Evolutionary conservation across 306 rosid species (phyloP).

Genomic region (Rosa lucieae): DNA sequence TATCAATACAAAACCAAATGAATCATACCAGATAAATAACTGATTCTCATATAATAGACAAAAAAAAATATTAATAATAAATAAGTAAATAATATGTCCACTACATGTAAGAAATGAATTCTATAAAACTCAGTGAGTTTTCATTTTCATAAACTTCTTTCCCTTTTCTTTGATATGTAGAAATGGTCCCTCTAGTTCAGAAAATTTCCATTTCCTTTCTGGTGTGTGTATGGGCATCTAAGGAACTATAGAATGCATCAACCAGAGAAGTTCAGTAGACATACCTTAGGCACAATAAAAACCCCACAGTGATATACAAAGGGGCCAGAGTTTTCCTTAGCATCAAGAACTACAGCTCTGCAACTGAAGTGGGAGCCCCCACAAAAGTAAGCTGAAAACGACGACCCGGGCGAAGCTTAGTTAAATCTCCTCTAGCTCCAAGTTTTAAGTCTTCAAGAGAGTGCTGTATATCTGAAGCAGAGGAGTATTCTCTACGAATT

Average conservation of each 20-base stretch:
- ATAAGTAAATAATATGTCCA: not conserved
- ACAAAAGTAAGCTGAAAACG: slow-evolving; percentile 72
- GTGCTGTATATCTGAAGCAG: slow-evolving; percentile 56
- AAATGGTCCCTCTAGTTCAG: not conserved
- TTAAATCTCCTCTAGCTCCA: slow-evolving; percentile 64
- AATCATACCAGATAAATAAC: not conserved
- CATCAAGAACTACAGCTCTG: slow-evolving; percentile 79
- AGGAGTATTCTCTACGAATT: slow-evolving; percentile 63
- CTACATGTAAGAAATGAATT: not conserved
- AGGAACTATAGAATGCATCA: not conserved
- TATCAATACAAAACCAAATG: not conserved
- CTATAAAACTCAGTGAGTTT: not conserved
- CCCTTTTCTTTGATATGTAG: not conserved
- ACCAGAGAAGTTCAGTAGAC: slow-evolving; percentile 26
- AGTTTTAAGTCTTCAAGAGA: slow-evolving; percentile 74
- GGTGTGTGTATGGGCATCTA: not conserved
- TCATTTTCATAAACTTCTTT: not conserved
- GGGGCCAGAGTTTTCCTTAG: slow-evolving; percentile 60
- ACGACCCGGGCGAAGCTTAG: slow-evolving; percentile 68
- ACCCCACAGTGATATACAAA: slow-evolving; percentile 80
- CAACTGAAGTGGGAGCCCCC: slow-evolving; percentile 70
- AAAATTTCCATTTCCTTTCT: not conserved
- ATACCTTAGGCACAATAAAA: slow-evolving; percentile 94
- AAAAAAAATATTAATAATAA: not conserved
- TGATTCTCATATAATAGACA: not conserved